phyloP scores from a whole-genome alignment of 495 filamentous ascomycete genomes.

The Amniculicola lignicola region DNA sequence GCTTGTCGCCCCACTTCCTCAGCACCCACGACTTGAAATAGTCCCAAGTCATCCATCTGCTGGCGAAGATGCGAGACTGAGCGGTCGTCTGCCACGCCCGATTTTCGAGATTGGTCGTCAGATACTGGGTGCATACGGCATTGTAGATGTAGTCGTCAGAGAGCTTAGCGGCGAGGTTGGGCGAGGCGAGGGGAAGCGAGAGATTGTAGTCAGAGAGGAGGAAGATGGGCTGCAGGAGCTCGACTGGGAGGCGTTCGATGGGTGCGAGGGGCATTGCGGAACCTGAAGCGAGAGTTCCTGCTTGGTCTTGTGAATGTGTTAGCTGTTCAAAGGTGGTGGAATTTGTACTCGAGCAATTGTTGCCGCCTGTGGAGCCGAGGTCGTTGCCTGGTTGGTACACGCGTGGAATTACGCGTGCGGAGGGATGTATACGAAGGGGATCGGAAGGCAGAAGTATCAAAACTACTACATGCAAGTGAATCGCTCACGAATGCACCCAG shows the following conservation, averaged over 20 bases:
- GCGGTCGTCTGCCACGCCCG: not conserved
- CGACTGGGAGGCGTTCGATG: conserved; percentile 23
- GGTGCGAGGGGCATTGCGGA: conserved; percentile 16
- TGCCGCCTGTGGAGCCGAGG: no score
- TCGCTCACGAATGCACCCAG: no score
- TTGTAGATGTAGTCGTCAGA: conserved; percentile 16
- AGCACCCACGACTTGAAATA: conserved; percentile 16
- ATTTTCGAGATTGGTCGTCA: conserved; percentile 3
- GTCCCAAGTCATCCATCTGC: conserved; percentile 28
- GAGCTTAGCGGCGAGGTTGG: conserved; percentile 23
- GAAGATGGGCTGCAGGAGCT: conserved; percentile 31
- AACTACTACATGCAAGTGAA: no score
- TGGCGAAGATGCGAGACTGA: conserved; percentile 23
- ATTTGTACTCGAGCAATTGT: no score
- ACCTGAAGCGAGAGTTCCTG: no score
- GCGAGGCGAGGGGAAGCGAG: conserved; percentile 17
- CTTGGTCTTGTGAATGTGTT: no score
- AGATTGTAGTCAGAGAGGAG: conserved; percentile 17
- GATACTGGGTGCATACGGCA: conserved; percentile 19
- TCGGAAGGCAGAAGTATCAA: no score
- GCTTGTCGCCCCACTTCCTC: conserved; percentile 6
- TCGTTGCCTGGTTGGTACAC: no score
- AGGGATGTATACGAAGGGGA: no score
- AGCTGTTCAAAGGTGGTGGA: no score
- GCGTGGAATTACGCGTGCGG: no score